Percentiles rank a stretch among this genome's conserved stretches.
These are phyloP conservation scores for Verbena officinalis DNA, from an alignment of 257 asterid species.

Conservation along the genomic window DNA sequence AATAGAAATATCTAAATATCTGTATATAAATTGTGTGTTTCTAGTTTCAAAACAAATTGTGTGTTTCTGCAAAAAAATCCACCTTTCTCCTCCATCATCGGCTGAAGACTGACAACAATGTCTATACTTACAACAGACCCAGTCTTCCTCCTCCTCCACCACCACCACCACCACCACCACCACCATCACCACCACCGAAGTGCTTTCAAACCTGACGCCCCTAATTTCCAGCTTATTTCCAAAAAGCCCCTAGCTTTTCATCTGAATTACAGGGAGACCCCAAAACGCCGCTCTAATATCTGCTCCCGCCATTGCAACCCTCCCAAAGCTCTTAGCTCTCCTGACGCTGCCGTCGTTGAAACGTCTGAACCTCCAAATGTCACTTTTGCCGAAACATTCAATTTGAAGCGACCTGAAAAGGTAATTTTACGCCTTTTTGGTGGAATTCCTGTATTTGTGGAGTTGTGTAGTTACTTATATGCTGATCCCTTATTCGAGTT, in stretches of 20 bases:
- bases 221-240: slow-evolving; percentile 29
- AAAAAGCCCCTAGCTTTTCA: slow-evolving; percentile 30
- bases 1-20: neutral
- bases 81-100: slow-evolving; percentile 6
- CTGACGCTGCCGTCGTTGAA: slow-evolving; percentile 52
- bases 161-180: slow-evolving; percentile 26
- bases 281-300: slow-evolving; percentile 34
- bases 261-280: slow-evolving; percentile 40
- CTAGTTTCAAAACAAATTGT: no score
- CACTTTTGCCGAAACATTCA: slow-evolving; percentile 43
- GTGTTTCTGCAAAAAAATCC: slow-evolving; percentile 15
- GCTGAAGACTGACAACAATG: slow-evolving; percentile 40
- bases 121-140: slow-evolving; percentile 51
- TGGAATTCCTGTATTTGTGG: neutral
- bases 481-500: slow-evolving; percentile 19
- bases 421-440: slow-evolving; percentile 28
- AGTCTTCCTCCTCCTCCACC: slow-evolving; percentile 31
- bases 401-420: slow-evolving; percentile 54
- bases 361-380: slow-evolving; percentile 48
- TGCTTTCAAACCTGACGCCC: slow-evolving; percentile 31
- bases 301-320: slow-evolving; percentile 41
- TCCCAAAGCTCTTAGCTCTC: slow-evolving; percentile 44
- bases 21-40: neutral
- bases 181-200: slow-evolving; percentile 18
- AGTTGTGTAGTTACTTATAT: neutral